Base-by-base conservation (phyloP, 2,329 filamentous ascomycete species). In the Penicillium sp. region DNA sequence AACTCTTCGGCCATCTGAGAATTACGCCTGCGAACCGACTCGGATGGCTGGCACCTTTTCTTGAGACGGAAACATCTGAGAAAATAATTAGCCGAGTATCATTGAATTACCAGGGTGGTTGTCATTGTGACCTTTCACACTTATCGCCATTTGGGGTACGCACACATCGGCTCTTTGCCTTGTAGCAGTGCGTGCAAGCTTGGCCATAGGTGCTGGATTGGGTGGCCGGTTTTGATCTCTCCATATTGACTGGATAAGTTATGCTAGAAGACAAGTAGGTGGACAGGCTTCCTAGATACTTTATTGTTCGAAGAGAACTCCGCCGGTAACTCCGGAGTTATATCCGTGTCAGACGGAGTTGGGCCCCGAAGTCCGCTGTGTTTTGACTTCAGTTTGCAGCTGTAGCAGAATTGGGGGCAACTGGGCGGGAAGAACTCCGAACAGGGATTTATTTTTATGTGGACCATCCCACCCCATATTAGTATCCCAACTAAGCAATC, bases 31-130 rank as follows among this genome's bases (percentile, higher is more conserved):
- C 74, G 74, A 59, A 69, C 49, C 25, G 71, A 71, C 19, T 74
- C 70, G 33, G 74, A 73, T 33, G 71, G 67, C 50, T 70, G 62
- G 54, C 75, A 77, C 7, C 60, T 49, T 60, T 74, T 76, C 35
- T 64, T 68, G 7, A 76, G 73, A 46, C 74, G 72, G n/a, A 70
- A 53, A 42, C 73, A 77, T 64, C 74, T 72, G 19, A 40, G 10
- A 19, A 51, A 37, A 49, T 25, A 31, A 25, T 19, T 33, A 72
- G 54, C 19, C 12, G 19, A 21, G 21, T 41, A 12, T 41, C 10
- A 41, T 21, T 10, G 2, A 19, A 41, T 21, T 41, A 21, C 13
- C 6, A 41, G 38, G 38, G n/a, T 5, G 12, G n/a, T 41, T 12
- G 38, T 41, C 19, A 41, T 41, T 21, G 13, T 21, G 38, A 41